Evolutionary conservation across 1,284 basidiomycete species (phyloP).

Genomic region (Psilocybe mexicana): DNA sequence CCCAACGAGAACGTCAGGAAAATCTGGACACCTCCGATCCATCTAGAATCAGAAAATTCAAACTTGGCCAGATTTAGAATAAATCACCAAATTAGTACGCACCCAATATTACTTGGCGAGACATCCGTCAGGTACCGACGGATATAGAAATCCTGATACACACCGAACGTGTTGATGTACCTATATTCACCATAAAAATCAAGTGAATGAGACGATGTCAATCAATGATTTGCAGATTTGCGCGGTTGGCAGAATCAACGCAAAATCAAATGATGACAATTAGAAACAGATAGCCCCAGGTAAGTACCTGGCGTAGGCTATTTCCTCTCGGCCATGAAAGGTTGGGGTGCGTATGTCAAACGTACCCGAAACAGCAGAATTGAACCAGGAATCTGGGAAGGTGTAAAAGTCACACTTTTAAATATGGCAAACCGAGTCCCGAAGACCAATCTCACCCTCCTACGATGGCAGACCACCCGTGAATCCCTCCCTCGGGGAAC

Average conservation of each 20-base stretch:
- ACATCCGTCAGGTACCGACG: conserved; percentile 32
- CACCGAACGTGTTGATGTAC: conserved; percentile 34
- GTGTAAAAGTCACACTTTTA: too few species aligned
- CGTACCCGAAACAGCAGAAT: conserved; percentile 27
- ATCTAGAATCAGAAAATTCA: conserved; percentile 26
- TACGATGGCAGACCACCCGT: conserved; percentile 24
- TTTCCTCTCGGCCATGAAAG: not conserved
- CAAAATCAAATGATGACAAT: too few species aligned
- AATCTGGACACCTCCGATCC: conserved; percentile 44
- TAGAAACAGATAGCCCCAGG: too few species aligned
- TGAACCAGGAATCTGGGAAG: conserved; percentile 26
- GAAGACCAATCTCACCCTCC: conserved; percentile 23
- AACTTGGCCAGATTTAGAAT: not conserved
- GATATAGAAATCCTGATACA: conserved; percentile 34
- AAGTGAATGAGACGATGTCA: too few species aligned
- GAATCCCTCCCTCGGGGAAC: conserved; percentile 27
- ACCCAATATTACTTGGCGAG: conserved; percentile 25
- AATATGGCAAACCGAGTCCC: not conserved
- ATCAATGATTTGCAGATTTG: too few species aligned
- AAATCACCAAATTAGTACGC: conserved; percentile 25
- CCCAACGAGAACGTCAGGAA: conserved; percentile 39
- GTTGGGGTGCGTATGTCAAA: not conserved
- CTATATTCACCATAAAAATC: conserved; percentile 11
- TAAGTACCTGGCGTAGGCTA: too few species aligned
- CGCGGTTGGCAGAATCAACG: too few species aligned